Evolutionary conservation across 345 rosid genomes (phyloP), one percentile per base, ranked within the genome.

Genomic region (Gossypium rotundifolium): DNA sequence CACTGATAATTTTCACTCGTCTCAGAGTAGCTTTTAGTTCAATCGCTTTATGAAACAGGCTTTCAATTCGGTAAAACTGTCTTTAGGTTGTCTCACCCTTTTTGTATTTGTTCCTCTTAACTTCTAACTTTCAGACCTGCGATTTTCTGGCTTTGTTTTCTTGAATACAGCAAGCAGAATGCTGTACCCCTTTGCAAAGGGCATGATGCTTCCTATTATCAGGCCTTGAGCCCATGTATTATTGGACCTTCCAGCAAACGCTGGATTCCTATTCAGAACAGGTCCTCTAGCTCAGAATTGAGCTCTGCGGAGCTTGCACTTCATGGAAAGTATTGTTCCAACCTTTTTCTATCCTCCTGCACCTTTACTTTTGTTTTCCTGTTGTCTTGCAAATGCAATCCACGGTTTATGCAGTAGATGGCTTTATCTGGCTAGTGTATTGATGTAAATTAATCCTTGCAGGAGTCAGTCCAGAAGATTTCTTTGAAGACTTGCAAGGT

Each of bases 181-280:
- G 72, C 73, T 62, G 81, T 87, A 71, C 91, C 88, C 59, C 82
- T 91, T 82, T 95, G 99, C 84, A 88, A 82, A 68, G 90, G 79
- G 25, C 79, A 81, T 33, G 97, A 90, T 51, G 75, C 77, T 81
- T 78, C 80, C 0, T 95, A 95, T 76, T 95, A 95, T 86, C 93
- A 88, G 81, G 94, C 96, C 54, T 86, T 95, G 13, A 79, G 83
- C 63, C 80, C 94, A 66, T 95, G 99, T 79, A 85, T 93, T 63
- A 87, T 90, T 69, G 98, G 93, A 67, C 82, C 96, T 64, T 78
- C 84, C 51, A 91, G 91, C 86, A 86, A 89, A 61, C 96, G 85
- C 49, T 93, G 99, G 99, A 86, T 80, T 81, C 87, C 98, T 61
- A 89, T 91, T 74, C 98, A 91, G 84, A 90, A 91, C 55, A 87